Conservation (phyloP, 2,329 filamentous ascomycete species). For the Ceratocystis huliohia region DNA sequence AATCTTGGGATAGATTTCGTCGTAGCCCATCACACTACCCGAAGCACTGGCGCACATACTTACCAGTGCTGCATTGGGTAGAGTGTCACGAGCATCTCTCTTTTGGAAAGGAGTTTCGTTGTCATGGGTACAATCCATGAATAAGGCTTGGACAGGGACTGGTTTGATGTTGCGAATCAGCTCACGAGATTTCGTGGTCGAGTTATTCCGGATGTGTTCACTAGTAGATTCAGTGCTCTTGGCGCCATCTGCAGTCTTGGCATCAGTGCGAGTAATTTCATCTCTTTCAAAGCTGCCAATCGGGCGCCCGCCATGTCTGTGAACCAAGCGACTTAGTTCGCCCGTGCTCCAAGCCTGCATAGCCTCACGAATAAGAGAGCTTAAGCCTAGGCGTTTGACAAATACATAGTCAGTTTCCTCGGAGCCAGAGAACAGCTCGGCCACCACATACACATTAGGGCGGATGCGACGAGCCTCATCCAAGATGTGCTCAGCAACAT, state of each 20-base stretch:
- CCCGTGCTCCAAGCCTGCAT: constrained; percentile 98
- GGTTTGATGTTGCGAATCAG: constrained; percentile 70
- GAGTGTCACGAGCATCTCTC: constrained; percentile 80
- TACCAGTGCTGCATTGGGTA: constrained; percentile 86
- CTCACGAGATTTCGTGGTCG: constrained; percentile 38
- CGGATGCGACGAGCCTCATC: constrained; percentile 83
- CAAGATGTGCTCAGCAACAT: constrained; percentile 87
- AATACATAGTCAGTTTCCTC: constrained; percentile 96
- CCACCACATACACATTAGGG: constrained; percentile 80
- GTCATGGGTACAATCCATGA: constrained; percentile 99
- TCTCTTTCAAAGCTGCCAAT: constrained; percentile 98
- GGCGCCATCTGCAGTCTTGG: constrained; percentile 21
- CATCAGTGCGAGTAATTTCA: constrained; percentile 55
- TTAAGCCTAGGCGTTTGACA: constrained; percentile 81
- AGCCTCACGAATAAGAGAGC: constrained; percentile 83
- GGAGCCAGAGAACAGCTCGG: constrained; percentile 88
- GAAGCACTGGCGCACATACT: constrained; percentile 92
- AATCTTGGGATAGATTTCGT: constrained; percentile 86
- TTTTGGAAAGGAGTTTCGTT: constrained; percentile 95
- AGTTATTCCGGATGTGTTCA: constrained; percentile 22
- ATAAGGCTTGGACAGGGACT: constrained; percentile 81
- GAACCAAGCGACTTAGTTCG: constrained; percentile 83
- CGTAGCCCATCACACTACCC: constrained; percentile 95
- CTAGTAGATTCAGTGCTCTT: background rate
- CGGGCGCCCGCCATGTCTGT: constrained; percentile 81